phyloP scores from a whole-genome alignment of 495 filamentous ascomycete species.

The Aspergillus ostianus region DNA sequence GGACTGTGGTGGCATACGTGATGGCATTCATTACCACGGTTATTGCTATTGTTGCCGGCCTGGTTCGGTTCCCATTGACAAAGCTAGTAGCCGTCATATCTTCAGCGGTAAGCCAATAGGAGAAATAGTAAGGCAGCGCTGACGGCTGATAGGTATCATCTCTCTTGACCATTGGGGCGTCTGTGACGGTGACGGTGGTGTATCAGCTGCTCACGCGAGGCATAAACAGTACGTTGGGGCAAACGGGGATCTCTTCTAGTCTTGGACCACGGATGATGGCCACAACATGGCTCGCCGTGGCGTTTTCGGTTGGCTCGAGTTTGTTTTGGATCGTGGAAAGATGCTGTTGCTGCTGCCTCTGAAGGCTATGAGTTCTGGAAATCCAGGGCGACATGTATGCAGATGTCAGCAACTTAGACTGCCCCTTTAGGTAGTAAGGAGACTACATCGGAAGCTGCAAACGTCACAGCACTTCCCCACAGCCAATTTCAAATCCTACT shows the following conservation, averaged over 20 bases:
- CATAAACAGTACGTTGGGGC: conserved; percentile 1
- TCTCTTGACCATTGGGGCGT: conserved; percentile 5
- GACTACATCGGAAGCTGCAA: no score
- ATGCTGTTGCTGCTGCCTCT: no score
- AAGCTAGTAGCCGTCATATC: conserved; percentile 2
- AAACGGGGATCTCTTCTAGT: conserved; percentile 2
- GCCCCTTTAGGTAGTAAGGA: no score
- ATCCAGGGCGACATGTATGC: no score
- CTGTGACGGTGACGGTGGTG: background rate
- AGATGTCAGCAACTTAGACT: no score
- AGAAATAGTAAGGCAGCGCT: background rate
- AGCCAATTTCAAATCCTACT: no score
- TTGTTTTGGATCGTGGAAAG: background rate
- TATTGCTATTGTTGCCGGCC: conserved; percentile 1
- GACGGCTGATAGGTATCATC: conserved; percentile 1
- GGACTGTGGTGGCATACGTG: conserved; percentile 4
- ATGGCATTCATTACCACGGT: conserved; percentile 1
- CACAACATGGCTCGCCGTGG: conserved; percentile 6
- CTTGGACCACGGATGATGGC: conserved; percentile 3
- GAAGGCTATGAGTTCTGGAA: no score
- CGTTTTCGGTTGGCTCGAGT: conserved; percentile 4
- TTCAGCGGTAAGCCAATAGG: conserved; percentile 4
- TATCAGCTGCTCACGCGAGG: conserved; percentile 3
- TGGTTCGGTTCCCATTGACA: conserved; percentile 5
- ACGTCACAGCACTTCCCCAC: no score